A percentile compares a stretch with the other conserved stretches of the same genome.
Conservation (phyloP, 1,139 yeast genomes). For the Magnusiomyces sp. region DNA sequence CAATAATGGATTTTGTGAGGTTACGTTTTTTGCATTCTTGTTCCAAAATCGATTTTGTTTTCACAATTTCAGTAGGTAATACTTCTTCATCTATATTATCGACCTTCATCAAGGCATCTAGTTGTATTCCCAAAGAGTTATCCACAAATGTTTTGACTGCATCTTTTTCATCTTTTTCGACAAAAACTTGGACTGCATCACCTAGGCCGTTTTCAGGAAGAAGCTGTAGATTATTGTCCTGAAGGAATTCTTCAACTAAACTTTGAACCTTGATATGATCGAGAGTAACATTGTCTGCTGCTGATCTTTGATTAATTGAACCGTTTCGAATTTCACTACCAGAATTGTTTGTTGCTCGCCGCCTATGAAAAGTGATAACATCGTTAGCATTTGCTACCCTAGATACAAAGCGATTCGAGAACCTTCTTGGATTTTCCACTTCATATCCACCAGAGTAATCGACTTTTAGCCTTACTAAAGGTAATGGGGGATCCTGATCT, state of each 20-base stretch:
- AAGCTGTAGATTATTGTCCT: slow-evolving; percentile 55
- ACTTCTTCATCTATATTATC: slow-evolving; percentile 27
- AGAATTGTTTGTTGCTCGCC: slow-evolving; percentile 1
- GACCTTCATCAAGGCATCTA: slow-evolving; percentile 44
- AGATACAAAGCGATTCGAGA: slow-evolving; percentile 86
- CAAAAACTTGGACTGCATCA: slow-evolving; percentile 60
- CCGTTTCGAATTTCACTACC: slow-evolving; percentile 14
- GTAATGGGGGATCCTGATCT: slow-evolving; percentile 45
- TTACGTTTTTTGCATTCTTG: background rate
- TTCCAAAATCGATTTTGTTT: background rate
- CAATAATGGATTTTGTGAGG: background rate
- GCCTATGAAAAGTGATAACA: slow-evolving; percentile 46
- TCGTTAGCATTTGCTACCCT: slow-evolving; percentile 84
- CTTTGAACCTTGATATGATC: slow-evolving; percentile 48
- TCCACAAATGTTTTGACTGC: slow-evolving; percentile 64
- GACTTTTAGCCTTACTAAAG: slow-evolving; percentile 71
- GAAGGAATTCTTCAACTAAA: slow-evolving; percentile 52
- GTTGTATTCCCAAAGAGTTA: slow-evolving; percentile 54
- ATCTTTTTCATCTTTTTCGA: slow-evolving; percentile 75
- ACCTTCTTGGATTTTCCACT: slow-evolving; percentile 82
- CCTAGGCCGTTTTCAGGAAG: slow-evolving; percentile 73
- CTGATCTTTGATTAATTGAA: background rate
- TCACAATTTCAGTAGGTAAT: background rate
- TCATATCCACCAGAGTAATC: slow-evolving; percentile 88
- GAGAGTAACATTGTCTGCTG: slow-evolving; percentile 20